Percentiles rank a stretch among this genome's conserved stretches.
Evolutionary conservation across 768 basidiomycete genomes (phyloP).

Genomic region (Baorangia bicolor): DNA sequence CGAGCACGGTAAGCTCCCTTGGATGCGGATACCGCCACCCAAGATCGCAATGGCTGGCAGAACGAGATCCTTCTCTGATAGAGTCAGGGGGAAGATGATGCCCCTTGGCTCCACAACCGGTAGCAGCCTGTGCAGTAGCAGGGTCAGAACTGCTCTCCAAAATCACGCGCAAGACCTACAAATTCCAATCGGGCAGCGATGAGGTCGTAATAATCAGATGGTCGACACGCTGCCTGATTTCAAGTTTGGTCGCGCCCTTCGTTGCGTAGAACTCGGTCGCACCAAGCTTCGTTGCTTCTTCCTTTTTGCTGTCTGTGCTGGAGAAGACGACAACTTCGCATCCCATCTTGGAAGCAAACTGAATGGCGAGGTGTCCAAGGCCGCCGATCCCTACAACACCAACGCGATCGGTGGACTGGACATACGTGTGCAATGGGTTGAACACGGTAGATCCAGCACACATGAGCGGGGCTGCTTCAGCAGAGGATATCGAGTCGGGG

Average conservation of each 20-base stretch:
- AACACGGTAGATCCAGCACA: conserved; percentile 39
- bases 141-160: neutral
- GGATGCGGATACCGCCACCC: conserved; percentile 21
- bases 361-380: conserved; percentile 39
- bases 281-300: conserved; percentile 34
- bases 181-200: conserved; percentile 28
- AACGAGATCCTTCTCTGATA: conserved; percentile 20
- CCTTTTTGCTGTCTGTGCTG: conserved; percentile 31
- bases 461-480: conserved; percentile 36
- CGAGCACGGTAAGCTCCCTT: conserved; percentile 26
- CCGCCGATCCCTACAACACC: conserved; percentile 37
- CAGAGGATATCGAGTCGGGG: conserved; percentile 31
- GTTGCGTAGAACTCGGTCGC: conserved; percentile 38
- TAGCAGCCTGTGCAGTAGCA: conserved; percentile 18
- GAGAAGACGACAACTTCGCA: conserved; percentile 39
- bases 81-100: conserved; percentile 26
- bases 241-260: conserved; percentile 23
- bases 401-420: conserved; percentile 34
- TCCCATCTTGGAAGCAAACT: conserved; percentile 41
- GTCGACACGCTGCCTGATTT: conserved; percentile 27
- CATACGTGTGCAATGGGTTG: conserved; percentile 24
- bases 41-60: conserved; percentile 22
- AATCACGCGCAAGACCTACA: conserved; percentile 18
- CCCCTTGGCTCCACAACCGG: conserved; percentile 27
- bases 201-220: conserved; percentile 35